Evolutionary conservation across 768 basidiomycete genomes (phyloP), one percentile per base, ranked within the genome.

Genomic region (Naematelia aurantialba): DNA sequence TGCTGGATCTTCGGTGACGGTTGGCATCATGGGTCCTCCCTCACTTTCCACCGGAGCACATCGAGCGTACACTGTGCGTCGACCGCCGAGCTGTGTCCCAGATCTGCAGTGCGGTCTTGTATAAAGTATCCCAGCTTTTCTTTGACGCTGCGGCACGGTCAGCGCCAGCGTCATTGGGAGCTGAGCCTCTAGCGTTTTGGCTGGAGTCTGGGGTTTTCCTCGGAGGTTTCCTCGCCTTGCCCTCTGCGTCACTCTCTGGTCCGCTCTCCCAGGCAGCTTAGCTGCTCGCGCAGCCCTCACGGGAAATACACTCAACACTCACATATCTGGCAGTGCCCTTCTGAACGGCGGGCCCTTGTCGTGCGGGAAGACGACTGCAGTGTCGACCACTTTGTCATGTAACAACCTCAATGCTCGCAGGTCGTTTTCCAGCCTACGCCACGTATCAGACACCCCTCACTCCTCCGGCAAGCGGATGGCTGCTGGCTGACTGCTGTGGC

Each of bases 361-460:
- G 75, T 98, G 96, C 8, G 90, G 91, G 69, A 93, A 94, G 13
- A 98, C 76, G 14, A 88, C 79, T 0, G 85, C 87, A 0, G 96
- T 98, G 69, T 99, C 96, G 27, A 99, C 82, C 60, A 91, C 86
- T 61, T 81, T 83, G 59, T 83, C 54, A 74, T 99, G 96, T 1
- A 98, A 78, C 67, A 98, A 85, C 14, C 96, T 83, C 62, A 99
- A 79, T 5, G 94, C 87, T 74, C 87, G 89, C 64, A 99, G 79
- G 73, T 99, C 96, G 75, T 98, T 98, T 62, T 98, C 94, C 19
- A 98, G 81, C 0, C 87, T 89, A 76, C 89, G 88, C n/a, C n/a
- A n/a, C n/a, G n/a, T 3, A 8, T 22, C 4, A 51, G 24, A 26
- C 24, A 27, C 49, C n/a, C 26, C 26, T 4, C 49, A 17, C 21